Evolutionary conservation across 2,329 filamentous ascomycete species (phyloP).

Genomic region (Claviceps humidiphila): DNA sequence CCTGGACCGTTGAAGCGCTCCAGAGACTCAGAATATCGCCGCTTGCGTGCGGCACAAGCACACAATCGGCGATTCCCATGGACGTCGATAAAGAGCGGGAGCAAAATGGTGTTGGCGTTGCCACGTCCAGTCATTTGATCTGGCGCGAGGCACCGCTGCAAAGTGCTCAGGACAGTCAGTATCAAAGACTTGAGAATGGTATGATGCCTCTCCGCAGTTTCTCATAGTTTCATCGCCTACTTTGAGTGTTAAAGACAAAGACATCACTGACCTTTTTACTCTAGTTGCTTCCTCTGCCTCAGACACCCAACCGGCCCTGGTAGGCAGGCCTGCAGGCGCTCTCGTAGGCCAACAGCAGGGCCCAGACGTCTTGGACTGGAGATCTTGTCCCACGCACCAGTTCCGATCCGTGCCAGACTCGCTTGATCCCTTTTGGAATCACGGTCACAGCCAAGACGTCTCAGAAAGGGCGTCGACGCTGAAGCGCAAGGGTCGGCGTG

Average conservation of each 20-base stretch:
- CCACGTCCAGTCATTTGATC: constrained; percentile 15
- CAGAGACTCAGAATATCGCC: constrained; percentile 42
- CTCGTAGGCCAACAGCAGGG: constrained; percentile 75
- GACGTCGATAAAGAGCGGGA: constrained; percentile 33
- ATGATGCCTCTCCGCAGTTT: not conserved
- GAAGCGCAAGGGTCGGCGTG: constrained; percentile 30
- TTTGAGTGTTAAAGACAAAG: not conserved
- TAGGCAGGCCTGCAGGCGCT: constrained; percentile 76
- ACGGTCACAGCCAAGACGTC: constrained; percentile 33
- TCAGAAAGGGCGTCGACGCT: constrained; percentile 34
- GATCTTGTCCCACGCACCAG: constrained; percentile 67
- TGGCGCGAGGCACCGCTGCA: constrained; percentile 66
- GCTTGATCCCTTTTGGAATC: constrained; percentile 74
- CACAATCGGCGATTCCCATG: constrained; percentile 61
- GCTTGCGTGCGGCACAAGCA: constrained; percentile 44
- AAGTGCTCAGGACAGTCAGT: constrained; percentile 80
- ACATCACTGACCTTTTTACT: not conserved
- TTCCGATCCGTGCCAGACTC: constrained; percentile 76
- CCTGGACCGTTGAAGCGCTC: constrained; percentile 50
- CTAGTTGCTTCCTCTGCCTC: not conserved
- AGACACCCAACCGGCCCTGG: not conserved
- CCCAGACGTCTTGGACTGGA: constrained; percentile 68
- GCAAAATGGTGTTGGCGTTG: no score
- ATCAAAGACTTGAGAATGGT: constrained; percentile 95
- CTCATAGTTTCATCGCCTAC: not conserved